Percentiles rank a stretch among this genome's conserved stretches.
Evolutionary conservation across 768 basidiomycete species (phyloP).

Genomic region (Trametes maxima): DNA sequence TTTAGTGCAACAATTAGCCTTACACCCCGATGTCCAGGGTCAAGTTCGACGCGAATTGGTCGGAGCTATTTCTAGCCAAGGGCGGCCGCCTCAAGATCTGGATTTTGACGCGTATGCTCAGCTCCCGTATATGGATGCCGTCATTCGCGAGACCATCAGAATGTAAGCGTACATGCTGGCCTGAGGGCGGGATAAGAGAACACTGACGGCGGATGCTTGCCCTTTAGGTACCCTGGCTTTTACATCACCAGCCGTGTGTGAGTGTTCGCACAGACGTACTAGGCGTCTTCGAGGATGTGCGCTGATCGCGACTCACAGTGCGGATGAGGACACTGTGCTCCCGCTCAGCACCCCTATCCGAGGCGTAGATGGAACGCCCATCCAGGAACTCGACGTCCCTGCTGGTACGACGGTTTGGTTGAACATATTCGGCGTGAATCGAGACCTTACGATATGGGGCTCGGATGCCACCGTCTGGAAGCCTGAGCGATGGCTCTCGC

Average conservation of each 20-base stretch:
- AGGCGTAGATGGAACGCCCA: not conserved
- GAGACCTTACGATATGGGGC: slow-evolving; percentile 16
- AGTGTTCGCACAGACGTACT: not conserved
- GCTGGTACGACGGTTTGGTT: slow-evolving; percentile 6
- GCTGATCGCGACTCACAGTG: not conserved
- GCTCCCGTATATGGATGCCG: slow-evolving; percentile 15
- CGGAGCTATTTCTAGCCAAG: not conserved
- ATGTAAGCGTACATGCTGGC: not conserved
- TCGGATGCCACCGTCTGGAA: slow-evolving; percentile 12
- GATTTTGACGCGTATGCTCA: slow-evolving; percentile 5
- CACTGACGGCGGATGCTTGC: not conserved
- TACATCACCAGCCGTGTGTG: slow-evolving; percentile 6
- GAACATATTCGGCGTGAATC: slow-evolving; percentile 4
- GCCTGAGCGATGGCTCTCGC: slow-evolving; percentile 17
- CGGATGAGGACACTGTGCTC: slow-evolving; percentile 10
- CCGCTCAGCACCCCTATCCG: slow-evolving; percentile 6
- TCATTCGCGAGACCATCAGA: slow-evolving; percentile 14
- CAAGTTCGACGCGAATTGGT: not conserved
- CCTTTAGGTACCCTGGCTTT: slow-evolving; percentile 2
- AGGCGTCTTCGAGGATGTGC: not conserved
- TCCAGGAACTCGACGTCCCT: slow-evolving; percentile 6
- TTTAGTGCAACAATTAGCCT: slow-evolving; percentile 2
- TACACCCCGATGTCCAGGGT: slow-evolving; percentile 1
- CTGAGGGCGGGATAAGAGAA: too few relatives aligned
- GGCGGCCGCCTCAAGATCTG: slow-evolving; percentile 2